Evolutionary conservation across 139 green algal genomes (phyloP), one percentile per base, ranked within the genome.

Genomic region (Dunaliella sp.): DNA sequence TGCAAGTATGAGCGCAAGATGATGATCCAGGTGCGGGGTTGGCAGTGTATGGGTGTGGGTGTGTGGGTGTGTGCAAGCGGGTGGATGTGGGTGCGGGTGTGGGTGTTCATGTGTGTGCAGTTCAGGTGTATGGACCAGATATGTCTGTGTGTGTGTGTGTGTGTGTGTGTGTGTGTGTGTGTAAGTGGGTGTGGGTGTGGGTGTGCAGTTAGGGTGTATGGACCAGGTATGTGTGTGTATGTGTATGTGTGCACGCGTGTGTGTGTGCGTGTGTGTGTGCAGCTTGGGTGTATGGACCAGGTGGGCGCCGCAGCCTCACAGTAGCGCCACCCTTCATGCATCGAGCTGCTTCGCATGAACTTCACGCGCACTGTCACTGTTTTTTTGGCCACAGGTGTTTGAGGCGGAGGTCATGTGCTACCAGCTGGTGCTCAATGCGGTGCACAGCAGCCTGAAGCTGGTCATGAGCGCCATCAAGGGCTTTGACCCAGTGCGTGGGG

Each of bases 11-110:
- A 86, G 78, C 85, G 87, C 77, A 48, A 72, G 21, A 82, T 84
- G 35, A 86, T 89, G 73, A 30, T 87, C 28, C 88, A 91, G 88
- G 86, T 89, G n/a, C n/a, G n/a, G n/a, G n/a, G n/a, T n/a, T n/a
- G n/a, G n/a, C n/a, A n/a, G n/a, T n/a, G 82, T 2, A 76, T 3
- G 0, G 21, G 58, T 16, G 82, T 24, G 30, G 28, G 73, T 3
- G 73, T 33, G 21, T 74, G 21, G 25, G 2, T n/a, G 34, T 3
- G 36, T 2, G 7, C 7, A 76, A 37, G 25, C 3, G 36, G 74
- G 80, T 12, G 33, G 2, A 21, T 36, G 32, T 24, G 32, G 75
- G 25, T 2, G 82, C 7, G 0, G 21, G 58, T 16, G 82, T 24
- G 30, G n/a, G n/a, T n/a, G n/a, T n/a, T n/a, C n/a, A n/a, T 2